Conservation (phyloP, 2,329 filamentous ascomycete species). For the Didymella glomerata region DNA sequence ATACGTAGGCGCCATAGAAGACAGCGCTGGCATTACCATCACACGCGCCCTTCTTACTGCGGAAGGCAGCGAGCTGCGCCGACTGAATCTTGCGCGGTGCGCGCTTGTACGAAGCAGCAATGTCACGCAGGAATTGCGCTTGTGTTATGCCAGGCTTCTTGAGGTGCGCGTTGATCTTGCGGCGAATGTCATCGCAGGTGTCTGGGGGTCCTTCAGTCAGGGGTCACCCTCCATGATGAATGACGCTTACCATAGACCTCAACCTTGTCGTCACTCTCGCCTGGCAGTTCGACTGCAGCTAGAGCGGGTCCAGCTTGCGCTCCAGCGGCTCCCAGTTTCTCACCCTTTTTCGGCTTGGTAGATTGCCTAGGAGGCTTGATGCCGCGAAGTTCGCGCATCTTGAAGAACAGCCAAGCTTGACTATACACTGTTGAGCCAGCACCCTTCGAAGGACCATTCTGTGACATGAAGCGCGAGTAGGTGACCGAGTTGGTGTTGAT, state of each 20-base stretch:
- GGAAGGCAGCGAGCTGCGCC: not conserved
- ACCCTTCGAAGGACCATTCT: not conserved
- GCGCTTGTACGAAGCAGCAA: not conserved
- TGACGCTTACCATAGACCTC: not conserved
- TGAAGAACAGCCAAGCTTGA: conserved; percentile 55
- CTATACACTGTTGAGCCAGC: not conserved
- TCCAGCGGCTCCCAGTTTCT: not conserved
- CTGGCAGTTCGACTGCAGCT: not conserved
- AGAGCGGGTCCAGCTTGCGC: not conserved
- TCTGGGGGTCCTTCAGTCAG: not conserved
- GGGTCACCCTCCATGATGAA: not conserved
- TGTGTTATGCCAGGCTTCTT: not conserved
- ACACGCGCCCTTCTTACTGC: not conserved
- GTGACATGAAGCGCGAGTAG: conserved; percentile 27
- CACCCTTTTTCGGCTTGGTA: conserved; percentile 16
- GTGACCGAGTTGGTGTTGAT: conserved; percentile 50
- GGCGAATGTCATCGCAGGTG: not conserved
- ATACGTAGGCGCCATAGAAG: not conserved
- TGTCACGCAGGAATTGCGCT: not conserved
- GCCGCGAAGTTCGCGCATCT: conserved; percentile 60
- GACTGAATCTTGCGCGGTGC: not conserved
- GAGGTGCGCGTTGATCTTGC: not conserved
- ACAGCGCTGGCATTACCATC: not conserved
- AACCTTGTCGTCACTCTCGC: not conserved
- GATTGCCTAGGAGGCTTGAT: conserved; percentile 41